Evolutionary conservation across 768 basidiomycete genomes (phyloP).

Genomic region (Lentinula detonsa): DNA sequence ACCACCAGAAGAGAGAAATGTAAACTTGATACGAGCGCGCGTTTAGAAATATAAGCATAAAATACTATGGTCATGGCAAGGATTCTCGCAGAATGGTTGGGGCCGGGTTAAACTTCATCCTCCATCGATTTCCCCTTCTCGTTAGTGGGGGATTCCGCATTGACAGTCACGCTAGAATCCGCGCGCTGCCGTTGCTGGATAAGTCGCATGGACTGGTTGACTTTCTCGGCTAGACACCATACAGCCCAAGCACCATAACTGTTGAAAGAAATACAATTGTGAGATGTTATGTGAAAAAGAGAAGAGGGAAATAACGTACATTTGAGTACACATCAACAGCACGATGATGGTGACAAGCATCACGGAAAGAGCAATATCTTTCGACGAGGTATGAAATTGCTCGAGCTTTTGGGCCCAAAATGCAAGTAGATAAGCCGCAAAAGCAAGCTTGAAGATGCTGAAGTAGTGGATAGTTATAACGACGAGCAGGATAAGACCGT

Average conservation of each 20-base stretch:
- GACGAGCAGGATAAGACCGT: too few species aligned
- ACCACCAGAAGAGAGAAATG: too few species aligned
- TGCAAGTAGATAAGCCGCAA: not conserved
- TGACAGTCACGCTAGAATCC: not conserved
- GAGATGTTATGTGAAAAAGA: not conserved
- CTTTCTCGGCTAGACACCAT: not conserved
- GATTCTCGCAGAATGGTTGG: too few species aligned
- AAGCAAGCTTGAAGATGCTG: slow-evolving; percentile 3
- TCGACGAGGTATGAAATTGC: not conserved
- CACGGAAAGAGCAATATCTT: not conserved
- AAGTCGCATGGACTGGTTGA: not conserved
- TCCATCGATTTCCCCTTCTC: not conserved
- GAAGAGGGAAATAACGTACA: not conserved
- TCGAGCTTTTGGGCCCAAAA: not conserved
- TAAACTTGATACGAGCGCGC: too few species aligned
- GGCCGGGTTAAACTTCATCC: too few species aligned
- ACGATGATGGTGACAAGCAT: not conserved
- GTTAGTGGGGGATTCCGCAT: not conserved
- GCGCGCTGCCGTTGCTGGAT: not conserved
- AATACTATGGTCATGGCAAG: too few species aligned
- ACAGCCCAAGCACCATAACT: slow-evolving; percentile 3
- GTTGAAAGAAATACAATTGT: not conserved
- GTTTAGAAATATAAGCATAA: too few species aligned
- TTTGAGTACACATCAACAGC: slow-evolving; percentile 1
- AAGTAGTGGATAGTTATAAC: not conserved